Evolutionary conservation across 2,329 filamentous ascomycete species (phyloP).

Genomic region (Chrysoporthe cubensis): DNA sequence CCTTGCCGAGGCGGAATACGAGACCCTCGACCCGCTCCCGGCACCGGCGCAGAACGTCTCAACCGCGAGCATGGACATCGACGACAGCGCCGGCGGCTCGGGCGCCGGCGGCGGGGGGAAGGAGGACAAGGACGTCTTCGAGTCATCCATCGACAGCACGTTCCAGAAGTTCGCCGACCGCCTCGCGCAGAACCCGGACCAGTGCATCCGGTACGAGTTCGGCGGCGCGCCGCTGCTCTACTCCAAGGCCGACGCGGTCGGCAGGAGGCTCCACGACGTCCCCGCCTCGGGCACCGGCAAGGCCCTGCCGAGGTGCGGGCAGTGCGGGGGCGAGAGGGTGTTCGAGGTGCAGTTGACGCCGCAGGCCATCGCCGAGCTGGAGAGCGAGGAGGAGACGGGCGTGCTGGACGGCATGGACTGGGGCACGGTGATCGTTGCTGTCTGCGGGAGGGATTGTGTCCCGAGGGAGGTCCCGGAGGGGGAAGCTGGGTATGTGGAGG

Average conservation of each 20-base stretch:
- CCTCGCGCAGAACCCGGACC: conserved; percentile 78
- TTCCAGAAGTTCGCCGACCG: conserved; percentile 83
- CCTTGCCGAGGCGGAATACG: conserved; percentile 87
- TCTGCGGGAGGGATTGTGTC: conserved; percentile 80
- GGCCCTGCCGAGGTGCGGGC: conserved; percentile 74
- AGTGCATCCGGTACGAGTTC: conserved; percentile 82
- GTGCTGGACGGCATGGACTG: conserved; percentile 92
- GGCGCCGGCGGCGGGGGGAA: conserved; percentile 43
- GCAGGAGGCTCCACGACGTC: conserved; percentile 63
- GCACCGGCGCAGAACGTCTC: conserved; percentile 47
- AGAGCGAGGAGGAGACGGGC: conserved; percentile 76
- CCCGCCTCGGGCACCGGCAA: conserved; percentile 36
- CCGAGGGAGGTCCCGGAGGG: conserved; percentile 61
- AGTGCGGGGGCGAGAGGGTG: conserved; percentile 74
- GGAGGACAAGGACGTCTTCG: conserved; percentile 73
- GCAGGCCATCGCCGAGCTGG: conserved; percentile 70
- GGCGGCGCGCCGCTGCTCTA: conserved; percentile 77
- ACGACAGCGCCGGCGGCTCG: conserved; percentile 41
- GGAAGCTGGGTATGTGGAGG: conserved; percentile 80
- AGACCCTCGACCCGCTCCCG: conserved; percentile 72
- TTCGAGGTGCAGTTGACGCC: conserved; percentile 95
- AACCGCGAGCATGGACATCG: conserved; percentile 54
- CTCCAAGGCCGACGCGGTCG: conserved; percentile 74
- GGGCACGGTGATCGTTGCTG: conserved; percentile 88
- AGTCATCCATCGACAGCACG: conserved; percentile 73